Evolutionary conservation across 768 basidiomycete species (phyloP).

Genomic region (Pilatotrama ljubarskyi): DNA sequence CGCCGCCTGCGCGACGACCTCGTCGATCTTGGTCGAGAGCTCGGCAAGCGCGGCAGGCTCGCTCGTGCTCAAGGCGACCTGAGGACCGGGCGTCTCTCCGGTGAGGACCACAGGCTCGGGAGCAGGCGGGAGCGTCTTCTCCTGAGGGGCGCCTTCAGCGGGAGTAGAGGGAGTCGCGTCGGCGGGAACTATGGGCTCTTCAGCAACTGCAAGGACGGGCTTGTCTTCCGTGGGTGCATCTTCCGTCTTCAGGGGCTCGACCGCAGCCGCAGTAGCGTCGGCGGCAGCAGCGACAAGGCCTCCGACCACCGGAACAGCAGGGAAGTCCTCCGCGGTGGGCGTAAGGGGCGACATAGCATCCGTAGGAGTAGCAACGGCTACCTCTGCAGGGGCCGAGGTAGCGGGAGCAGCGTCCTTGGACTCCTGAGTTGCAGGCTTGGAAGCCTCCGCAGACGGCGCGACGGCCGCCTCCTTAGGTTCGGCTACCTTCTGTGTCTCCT

Average conservation of each 20-base stretch:
- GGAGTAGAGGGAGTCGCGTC: slow-evolving; percentile 13
- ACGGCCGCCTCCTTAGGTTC: neutral
- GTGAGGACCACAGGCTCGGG: slow-evolving; percentile 32
- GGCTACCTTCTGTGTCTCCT: neutral
- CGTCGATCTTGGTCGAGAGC: slow-evolving; percentile 16
- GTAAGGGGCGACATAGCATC: slow-evolving; percentile 9
- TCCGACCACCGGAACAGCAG: slow-evolving; percentile 24
- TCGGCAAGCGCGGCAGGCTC: slow-evolving; percentile 30
- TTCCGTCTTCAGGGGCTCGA: slow-evolving; percentile 19
- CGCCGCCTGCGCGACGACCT: slow-evolving; percentile 12
- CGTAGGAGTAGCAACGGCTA: neutral
- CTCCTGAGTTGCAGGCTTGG: neutral
- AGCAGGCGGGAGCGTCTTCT: slow-evolving; percentile 30
- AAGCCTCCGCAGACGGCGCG: neutral
- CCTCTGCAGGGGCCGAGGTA: slow-evolving; percentile 9
- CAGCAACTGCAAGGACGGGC: slow-evolving; percentile 14
- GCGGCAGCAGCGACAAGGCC: slow-evolving; percentile 15
- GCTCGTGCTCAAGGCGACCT: slow-evolving; percentile 32
- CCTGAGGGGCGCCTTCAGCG: slow-evolving; percentile 5
- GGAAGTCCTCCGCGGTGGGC: slow-evolving; percentile 18
- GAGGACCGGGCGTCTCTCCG: slow-evolving; percentile 32
- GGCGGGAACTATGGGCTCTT: slow-evolving; percentile 12
- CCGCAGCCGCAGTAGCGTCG: slow-evolving; percentile 14
- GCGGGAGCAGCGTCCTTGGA: slow-evolving; percentile 17
- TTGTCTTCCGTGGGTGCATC: slow-evolving; percentile 22